Percentiles rank a stretch among this genome's conserved stretches.
phyloP scores from a whole-genome alignment of 768 basidiomycete species.

The Pleurotus sapidus region DNA sequence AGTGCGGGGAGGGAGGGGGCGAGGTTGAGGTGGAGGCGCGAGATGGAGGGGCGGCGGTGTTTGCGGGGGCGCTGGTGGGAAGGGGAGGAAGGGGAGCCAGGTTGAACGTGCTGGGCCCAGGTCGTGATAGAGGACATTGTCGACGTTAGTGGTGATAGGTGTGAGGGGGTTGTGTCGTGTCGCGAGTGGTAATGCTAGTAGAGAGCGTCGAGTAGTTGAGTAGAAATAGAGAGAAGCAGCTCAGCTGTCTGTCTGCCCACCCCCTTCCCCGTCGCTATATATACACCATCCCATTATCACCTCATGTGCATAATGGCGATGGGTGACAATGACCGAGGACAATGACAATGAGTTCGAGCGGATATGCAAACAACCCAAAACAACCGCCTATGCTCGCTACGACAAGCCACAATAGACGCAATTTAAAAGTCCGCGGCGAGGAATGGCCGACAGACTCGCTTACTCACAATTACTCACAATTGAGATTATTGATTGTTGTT shows the following conservation, averaged over 20 bases:
- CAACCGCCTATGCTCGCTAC: no score
- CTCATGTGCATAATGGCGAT: no score
- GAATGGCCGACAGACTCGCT: no score
- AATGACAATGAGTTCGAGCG: no score
- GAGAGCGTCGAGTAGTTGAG: background rate
- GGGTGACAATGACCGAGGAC: no score
- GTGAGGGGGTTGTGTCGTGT: background rate
- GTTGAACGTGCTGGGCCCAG: slow-evolving; percentile 68
- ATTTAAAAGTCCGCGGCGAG: no score
- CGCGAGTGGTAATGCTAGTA: background rate
- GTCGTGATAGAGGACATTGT: slow-evolving; percentile 29
- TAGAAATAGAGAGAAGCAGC: slow-evolving; percentile 1
- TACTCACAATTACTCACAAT: no score
- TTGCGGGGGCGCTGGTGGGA: slow-evolving; percentile 18
- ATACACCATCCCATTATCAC: no score
- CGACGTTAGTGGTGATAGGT: background rate
- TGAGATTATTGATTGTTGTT: no score
- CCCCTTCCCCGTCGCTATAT: no score
- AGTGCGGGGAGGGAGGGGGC: background rate
- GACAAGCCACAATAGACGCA: no score
- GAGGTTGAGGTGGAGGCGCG: slow-evolving; percentile 6
- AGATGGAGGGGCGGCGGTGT: slow-evolving; percentile 27
- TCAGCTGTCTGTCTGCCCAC: background rate
- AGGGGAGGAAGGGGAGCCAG: slow-evolving; percentile 67
- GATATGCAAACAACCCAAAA: no score